Conservation (phyloP, 768 basidiomycete genomes). For the Mycena capillaripes region DNA sequence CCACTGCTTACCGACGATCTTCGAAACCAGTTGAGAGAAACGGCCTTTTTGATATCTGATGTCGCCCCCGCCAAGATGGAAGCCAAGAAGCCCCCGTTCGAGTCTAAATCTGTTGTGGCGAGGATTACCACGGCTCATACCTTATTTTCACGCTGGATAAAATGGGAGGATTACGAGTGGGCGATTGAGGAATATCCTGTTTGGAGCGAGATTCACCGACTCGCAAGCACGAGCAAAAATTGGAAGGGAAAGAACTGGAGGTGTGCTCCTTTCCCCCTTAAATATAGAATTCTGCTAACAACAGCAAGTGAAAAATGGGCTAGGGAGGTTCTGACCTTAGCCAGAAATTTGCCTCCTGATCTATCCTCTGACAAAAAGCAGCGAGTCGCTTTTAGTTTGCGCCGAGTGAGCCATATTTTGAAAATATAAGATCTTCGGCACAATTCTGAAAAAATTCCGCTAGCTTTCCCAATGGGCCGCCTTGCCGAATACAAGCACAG, state of each 20-base stretch:
- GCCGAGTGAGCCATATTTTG: neutral
- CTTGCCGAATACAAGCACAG: neutral
- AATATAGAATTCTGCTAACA: neutral
- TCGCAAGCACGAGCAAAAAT: neutral
- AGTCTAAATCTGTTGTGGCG: neutral
- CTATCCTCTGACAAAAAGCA: neutral
- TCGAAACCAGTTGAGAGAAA: too few species aligned
- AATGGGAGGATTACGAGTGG: neutral
- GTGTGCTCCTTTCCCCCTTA: neutral
- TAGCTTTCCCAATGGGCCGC: neutral
- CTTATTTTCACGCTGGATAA: neutral
- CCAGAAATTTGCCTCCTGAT: neutral
- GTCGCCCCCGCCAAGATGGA: too few species aligned
- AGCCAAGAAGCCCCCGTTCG: too few species aligned
- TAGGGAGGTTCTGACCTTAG: neutral
- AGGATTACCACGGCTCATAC: neutral
- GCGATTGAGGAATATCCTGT: neutral
- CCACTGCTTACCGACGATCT: too few species aligned
- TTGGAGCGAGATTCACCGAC: constrained; percentile 10
- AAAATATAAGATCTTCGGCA: neutral
- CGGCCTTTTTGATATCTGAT: too few species aligned
- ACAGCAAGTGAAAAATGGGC: neutral
- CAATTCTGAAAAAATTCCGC: neutral
- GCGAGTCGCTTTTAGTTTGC: neutral
- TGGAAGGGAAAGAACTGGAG: constrained; percentile 3